phyloP scores from a whole-genome alignment of 768 basidiomycete genomes.

The Chalciporus chontae region DNA sequence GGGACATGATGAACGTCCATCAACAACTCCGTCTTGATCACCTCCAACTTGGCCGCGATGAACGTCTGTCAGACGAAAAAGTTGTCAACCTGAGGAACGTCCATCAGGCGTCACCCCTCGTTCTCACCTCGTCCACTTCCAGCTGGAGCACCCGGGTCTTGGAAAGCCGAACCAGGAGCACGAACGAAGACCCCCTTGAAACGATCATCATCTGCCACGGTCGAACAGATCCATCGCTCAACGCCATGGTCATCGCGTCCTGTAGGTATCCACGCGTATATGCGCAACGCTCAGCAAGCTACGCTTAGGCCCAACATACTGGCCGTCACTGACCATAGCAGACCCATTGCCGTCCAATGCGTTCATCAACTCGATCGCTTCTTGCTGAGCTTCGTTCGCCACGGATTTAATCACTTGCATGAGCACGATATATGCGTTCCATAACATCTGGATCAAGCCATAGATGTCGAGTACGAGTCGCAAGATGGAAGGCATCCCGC shows the following conservation, averaged over 20 bases:
- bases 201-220: constrained; percentile 21
- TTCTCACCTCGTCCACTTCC: constrained; percentile 24
- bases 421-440: constrained; percentile 15
- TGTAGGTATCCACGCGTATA: neutral
- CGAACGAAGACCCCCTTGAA: constrained; percentile 15
- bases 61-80: constrained; percentile 8
- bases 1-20: constrained; percentile 11
- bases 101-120: neutral
- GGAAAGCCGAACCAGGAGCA: constrained; percentile 19
- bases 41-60: constrained; percentile 15
- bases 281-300: neutral
- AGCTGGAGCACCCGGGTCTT: constrained; percentile 18
- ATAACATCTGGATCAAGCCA: neutral
- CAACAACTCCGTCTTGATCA: constrained; percentile 16
- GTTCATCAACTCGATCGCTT: constrained; percentile 14
- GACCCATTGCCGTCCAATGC: constrained; percentile 7
- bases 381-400: constrained; percentile 14
- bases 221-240: neutral
- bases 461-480: constrained; percentile 3
- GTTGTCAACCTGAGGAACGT: neutral
- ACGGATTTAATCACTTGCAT: constrained; percentile 8
- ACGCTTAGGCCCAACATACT: too few species aligned
- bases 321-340: constrained; percentile 9
- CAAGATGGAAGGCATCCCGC: constrained; percentile 3
- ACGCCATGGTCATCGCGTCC: constrained; percentile 5